phyloP scores from a whole-genome alignment of 2,329 filamentous ascomycete species.

The Dothidotthia symphoricarpi region DNA sequence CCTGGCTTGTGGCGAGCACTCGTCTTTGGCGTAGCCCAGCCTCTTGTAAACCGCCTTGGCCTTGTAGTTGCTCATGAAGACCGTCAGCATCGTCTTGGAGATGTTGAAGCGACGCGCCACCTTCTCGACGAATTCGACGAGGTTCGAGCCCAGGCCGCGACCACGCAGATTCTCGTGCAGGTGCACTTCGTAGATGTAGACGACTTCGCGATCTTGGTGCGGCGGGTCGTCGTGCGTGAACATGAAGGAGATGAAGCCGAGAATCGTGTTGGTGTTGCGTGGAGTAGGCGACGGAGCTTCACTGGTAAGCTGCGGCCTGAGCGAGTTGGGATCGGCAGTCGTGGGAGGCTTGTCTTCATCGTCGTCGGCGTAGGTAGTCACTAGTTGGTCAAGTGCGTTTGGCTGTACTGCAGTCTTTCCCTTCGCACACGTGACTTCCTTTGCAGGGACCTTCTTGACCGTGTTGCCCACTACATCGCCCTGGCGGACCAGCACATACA shows the following conservation, averaged over 20 bases:
- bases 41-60: slow-evolving; percentile 62
- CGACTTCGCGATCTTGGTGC: slow-evolving; percentile 51
- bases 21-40: slow-evolving; percentile 57
- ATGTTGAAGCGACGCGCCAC: slow-evolving; percentile 57
- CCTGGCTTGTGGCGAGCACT: slow-evolving; percentile 52
- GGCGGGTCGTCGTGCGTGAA: slow-evolving; percentile 61
- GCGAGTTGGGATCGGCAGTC: background rate
- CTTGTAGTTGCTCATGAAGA: slow-evolving; percentile 61
- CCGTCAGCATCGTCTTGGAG: slow-evolving; percentile 71
- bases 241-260: slow-evolving; percentile 61
- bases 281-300: background rate
- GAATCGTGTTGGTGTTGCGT: slow-evolving; percentile 7
- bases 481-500: slow-evolving; percentile 59
- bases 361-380: background rate
- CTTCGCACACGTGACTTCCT: background rate
- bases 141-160: slow-evolving; percentile 59
- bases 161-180: slow-evolving; percentile 58
- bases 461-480: slow-evolving; percentile 1
- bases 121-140: slow-evolving; percentile 58
- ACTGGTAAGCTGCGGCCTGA: no score
- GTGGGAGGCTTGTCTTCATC: background rate
- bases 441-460: background rate
- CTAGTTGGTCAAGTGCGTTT: background rate
- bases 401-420: background rate
- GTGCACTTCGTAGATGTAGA: slow-evolving; percentile 81